Evolutionary conservation across 345 rosid genomes (phyloP), one percentile per base, ranked within the genome.

Genomic region (Hibiscus trionum): DNA sequence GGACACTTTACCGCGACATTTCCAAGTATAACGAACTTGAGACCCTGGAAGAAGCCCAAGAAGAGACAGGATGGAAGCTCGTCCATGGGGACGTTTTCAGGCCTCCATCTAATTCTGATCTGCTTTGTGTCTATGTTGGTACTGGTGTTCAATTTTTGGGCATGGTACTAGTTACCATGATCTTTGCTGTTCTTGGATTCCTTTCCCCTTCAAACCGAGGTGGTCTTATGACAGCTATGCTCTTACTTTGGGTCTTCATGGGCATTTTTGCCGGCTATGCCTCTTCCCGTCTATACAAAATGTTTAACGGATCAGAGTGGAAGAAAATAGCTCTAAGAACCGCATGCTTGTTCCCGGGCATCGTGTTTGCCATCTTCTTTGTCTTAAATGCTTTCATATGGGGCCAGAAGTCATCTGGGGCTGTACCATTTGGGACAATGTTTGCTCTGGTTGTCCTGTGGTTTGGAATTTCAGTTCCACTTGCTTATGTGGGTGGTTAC

Each of bases 351-450:
- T 90, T 90, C 84, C 96, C 96, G 21, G 96, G 85, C 26, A 85
- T 75, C 0, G 87, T 88, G 72, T 85, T 89, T 39, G 67, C 87
- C 50, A 82, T 90, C 70, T 90, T 90, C 86, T 88, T 90, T 57
- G 85, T 90, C 76, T 57, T 90, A 63, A 90, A 90, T 71, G 82
- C 85, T 69, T 91, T 90, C 72, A 88, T 90, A 62, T 90, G 93
- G 93, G 96, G 96, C 66, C 91, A 90, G 77, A 88, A 88, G 62
- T 90, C 96, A 47, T 90, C 96, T 0, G 96, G 96, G 12, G 96
- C 93, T 74, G 96, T 90, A 3, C 96, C 96, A 29, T 90, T 90
- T 2, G 96, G 96, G 1, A 90, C 96, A n/a, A 90, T 90, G 96
- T 88, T 90, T 58, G 96, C 96, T 24, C 62, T 90, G 67, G 80